Evolutionary conservation across 192 early-diverging fungal genomes (phyloP), one percentile per base, ranked within the genome.

Genomic region (Backusella sp.): DNA sequence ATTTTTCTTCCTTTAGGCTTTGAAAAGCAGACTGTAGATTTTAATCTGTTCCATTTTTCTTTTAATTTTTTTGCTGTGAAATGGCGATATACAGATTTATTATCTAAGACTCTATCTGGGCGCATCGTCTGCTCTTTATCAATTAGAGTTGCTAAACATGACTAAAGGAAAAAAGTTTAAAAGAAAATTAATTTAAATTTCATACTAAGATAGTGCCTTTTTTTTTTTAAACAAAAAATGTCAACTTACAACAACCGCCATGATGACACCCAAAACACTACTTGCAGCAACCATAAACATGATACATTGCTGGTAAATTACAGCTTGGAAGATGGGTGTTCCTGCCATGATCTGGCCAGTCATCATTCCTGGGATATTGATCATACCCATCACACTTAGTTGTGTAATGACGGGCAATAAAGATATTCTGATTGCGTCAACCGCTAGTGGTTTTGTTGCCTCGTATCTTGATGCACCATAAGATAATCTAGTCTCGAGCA

Each of bases 331-430:
- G 34, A 95, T 90, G 8, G 90, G 85, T 0, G 94, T 89, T 37
- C 95, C 95, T n/a, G 92, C 93, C 66, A 97, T 87, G 52, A 96
- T 87, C 77, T 94, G 94, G 34, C 95, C 95, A 0, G 91, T 94
- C 95, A 96, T 95, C 84, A 93, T 87, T 4, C 92, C 95, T 0
- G 95, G 95, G 66, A 96, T 96, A 15, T 94, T 93, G 36, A 96
- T 92, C 67, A 96, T 80, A 9, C 94, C 95, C 53, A 93, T 92
- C 41, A 95, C 90, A 72, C 90, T 85, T 91, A 96, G 92, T 28
- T 89, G 87, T 74, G 94, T 94, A 28, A 97, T 89, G 0, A 89
- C 89, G 1, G 96, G 96, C 66, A 95, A 74, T 79, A 95, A 85
- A n/a, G 96, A 94, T 9, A 86, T 79, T 12, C 90, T 79, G 59